Conservation (phyloP, 1,284 basidiomycete genomes). For the Pterulicium gracile region DNA sequence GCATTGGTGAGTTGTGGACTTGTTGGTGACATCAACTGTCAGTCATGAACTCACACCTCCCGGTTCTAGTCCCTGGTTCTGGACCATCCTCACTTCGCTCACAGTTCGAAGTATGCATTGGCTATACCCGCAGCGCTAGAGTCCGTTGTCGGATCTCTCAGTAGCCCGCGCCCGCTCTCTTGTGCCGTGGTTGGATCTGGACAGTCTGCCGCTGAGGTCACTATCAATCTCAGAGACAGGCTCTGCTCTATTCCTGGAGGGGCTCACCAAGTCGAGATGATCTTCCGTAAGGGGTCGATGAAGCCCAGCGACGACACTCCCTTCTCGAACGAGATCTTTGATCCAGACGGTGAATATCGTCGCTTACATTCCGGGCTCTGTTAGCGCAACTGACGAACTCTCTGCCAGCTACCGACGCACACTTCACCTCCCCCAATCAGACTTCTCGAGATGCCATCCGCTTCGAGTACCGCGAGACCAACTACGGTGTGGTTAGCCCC, state of each 20-base stretch:
- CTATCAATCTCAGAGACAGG: conserved; percentile 36
- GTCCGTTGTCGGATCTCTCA: conserved; percentile 11
- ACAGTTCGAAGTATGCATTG: conserved; percentile 33
- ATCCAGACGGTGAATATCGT: conserved; percentile 32
- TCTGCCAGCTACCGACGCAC: conserved; percentile 25
- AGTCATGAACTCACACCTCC: not conserved
- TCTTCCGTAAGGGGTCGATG: conserved; percentile 42
- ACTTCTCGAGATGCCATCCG: conserved; percentile 25
- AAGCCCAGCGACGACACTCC: conserved; percentile 48
- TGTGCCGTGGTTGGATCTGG: conserved; percentile 43
- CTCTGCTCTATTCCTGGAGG: conserved; percentile 21
- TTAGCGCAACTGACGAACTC: not conserved
- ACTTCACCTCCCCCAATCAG: conserved; percentile 27
- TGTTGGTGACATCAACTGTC: not conserved
- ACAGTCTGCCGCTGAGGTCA: conserved; percentile 43
- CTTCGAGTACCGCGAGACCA: conserved; percentile 39
- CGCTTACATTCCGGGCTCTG: conserved; percentile 3
- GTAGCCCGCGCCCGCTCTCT: conserved; percentile 19
- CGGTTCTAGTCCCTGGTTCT: conserved; percentile 6
- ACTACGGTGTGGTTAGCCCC: conserved; percentile 48
- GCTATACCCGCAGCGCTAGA: conserved; percentile 27
- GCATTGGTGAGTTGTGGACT: not conserved
- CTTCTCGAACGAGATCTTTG: conserved; percentile 51
- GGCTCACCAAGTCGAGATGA: conserved; percentile 36
- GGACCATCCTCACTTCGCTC: conserved; percentile 27